These are phyloP conservation scores for Fusarium hainanense DNA, from an alignment of 2,329 filamentous ascomycete species.

Conservation along the genomic window DNA sequence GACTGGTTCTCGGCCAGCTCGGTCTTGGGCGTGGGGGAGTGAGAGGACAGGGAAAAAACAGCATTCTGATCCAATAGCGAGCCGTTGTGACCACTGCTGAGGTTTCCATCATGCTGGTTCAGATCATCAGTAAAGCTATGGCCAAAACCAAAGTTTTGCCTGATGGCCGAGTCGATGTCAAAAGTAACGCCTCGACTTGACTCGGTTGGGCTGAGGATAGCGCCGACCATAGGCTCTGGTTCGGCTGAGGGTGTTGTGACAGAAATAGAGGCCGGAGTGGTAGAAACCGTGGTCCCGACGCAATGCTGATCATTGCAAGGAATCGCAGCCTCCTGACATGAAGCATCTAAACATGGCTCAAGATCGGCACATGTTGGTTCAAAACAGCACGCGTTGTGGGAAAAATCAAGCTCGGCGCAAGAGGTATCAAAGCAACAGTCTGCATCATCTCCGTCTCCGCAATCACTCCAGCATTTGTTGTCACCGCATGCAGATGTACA, in stretches of 20 bases:
- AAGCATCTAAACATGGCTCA: slow-evolving; percentile 54
- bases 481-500: slow-evolving; percentile 52
- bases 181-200: slow-evolving; percentile 14
- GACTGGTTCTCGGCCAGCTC: slow-evolving; percentile 28
- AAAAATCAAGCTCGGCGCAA: slow-evolving; percentile 46
- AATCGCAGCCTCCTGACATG: slow-evolving; percentile 45
- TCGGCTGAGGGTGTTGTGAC: slow-evolving; percentile 47
- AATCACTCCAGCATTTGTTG: slow-evolving; percentile 50
- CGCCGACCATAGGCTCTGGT: slow-evolving; percentile 36
- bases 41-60: slow-evolving; percentile 7
- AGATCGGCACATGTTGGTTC: slow-evolving; percentile 49
- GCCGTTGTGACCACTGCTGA: slow-evolving; percentile 6
- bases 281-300: slow-evolving; percentile 43
- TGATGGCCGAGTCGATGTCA: slow-evolving; percentile 24
- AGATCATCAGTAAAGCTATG: slow-evolving; percentile 19
- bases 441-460: slow-evolving; percentile 46
- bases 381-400: slow-evolving; percentile 42
- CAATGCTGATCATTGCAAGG: slow-evolving; percentile 54
- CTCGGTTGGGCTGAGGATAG: slow-evolving; percentile 33
- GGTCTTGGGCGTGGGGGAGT: slow-evolving; percentile 19
- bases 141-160: slow-evolving; percentile 20
- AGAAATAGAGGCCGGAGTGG: slow-evolving; percentile 44
- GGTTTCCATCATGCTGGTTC: slow-evolving; percentile 15
- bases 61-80: slow-evolving; percentile 5
- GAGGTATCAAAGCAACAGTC: slow-evolving; percentile 53